Percentiles rank a stretch among this genome's conserved stretches.
phyloP scores from a whole-genome alignment of 306 rosid species.

The Hippophae gyantsensis region DNA sequence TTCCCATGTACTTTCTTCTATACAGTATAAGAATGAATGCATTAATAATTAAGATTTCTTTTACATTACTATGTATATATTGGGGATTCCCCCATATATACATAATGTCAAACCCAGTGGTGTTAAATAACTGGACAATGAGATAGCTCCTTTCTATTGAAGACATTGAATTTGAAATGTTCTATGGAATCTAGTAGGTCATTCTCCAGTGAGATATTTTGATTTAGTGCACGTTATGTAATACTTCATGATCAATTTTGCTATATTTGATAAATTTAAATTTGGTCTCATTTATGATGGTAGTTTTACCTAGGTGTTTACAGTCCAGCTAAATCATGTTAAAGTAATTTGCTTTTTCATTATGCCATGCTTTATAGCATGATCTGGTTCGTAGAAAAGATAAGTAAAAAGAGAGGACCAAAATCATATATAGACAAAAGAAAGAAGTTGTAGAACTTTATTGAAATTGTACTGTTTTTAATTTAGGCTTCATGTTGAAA shows the following conservation, averaged over 20 bases:
- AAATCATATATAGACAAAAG: no score
- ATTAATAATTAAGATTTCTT: constrained; percentile 19
- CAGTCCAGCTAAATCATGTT: no score
- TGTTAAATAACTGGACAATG: constrained; percentile 28
- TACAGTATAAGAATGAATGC: constrained; percentile 16
- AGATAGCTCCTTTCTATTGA: constrained; percentile 15
- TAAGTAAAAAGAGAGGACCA: no score
- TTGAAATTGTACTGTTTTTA: background rate
- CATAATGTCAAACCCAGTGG: constrained; percentile 24
- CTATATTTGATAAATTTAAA: no score
- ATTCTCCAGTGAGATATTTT: background rate
- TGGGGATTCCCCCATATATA: constrained; percentile 18
- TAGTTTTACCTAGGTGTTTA: no score
- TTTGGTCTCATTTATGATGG: background rate
- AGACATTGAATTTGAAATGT: constrained; percentile 15
- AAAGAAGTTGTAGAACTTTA: background rate
- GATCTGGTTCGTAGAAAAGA: no score
- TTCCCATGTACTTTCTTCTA: constrained; percentile 27
- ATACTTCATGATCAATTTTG: no score
- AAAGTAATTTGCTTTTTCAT: no score
- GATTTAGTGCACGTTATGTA: no score
- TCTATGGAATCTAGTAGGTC: constrained; percentile 19
- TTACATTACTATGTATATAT: constrained; percentile 16
- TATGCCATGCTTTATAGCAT: no score
- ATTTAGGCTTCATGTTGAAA: background rate